A percentile compares a stretch with the other conserved stretches of the same genome.
Conservation (phyloP, 306 rosid species). For the Inga leiocalycina region DNA sequence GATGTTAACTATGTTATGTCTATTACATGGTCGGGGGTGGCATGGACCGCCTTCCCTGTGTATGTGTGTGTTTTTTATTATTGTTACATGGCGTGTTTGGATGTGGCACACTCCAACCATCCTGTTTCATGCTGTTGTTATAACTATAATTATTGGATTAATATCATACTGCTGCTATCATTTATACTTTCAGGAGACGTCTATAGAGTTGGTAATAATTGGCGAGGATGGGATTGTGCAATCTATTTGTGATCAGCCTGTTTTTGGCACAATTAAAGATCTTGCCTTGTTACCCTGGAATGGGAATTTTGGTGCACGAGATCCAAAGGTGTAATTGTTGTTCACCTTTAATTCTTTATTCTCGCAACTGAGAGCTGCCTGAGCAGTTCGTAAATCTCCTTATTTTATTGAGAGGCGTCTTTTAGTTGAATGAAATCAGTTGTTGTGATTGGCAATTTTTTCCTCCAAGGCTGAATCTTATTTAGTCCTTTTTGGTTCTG, state of each 20-base stretch:
- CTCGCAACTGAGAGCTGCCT: background rate
- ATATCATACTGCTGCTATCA: conserved; percentile 5
- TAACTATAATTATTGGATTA: background rate
- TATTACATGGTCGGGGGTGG: background rate
- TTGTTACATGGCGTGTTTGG: background rate
- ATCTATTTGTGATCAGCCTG: conserved; percentile 89
- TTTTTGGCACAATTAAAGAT: conserved; percentile 88
- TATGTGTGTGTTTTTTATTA: too few relatives aligned
- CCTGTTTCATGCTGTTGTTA: conserved; percentile 6
- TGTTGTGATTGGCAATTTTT: conserved; percentile 4
- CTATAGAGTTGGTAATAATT: conserved; percentile 81
- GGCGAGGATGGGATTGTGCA: conserved; percentile 79
- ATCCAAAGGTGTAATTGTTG: conserved; percentile 57
- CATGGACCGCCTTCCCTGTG: background rate
- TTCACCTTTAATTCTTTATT: background rate
- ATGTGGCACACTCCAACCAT: background rate
- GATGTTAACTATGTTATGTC: background rate
- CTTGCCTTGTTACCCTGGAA: conserved; percentile 86
- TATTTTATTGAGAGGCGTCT: background rate
- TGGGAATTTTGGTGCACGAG: conserved; percentile 53
- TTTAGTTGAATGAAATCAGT: conserved; percentile 18
- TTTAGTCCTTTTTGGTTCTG: conserved; percentile 26
- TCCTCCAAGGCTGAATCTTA: conserved; percentile 20
- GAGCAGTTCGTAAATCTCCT: background rate
- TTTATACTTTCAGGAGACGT: conserved; percentile 74